Evolutionary conservation across 352 stramenopile species (phyloP), one percentile per base, ranked within the genome.

Genomic region (Phytophthora tentaculata): DNA sequence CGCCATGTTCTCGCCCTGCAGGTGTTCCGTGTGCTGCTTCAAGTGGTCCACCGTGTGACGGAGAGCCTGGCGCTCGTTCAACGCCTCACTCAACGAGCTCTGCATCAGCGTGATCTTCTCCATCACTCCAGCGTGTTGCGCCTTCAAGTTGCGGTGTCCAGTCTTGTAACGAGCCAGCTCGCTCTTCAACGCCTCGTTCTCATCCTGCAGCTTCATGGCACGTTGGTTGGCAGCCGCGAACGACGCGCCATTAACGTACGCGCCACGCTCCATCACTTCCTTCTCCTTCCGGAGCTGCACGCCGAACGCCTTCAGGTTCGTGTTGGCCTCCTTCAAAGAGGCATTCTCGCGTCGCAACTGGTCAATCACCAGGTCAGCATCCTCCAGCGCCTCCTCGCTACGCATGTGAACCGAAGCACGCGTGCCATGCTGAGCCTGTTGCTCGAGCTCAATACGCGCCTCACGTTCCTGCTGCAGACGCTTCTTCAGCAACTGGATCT

Each of bases 401-500:
- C 84, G 86, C 64, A 94, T 90, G 73, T 91, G 77, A 60, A 94
- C 88, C 12, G 86, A 94, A 44, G 84, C 75, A 45, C 86, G 86
- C 50, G 62, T 84, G 43, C 85, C 84, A 24, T 79, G 63, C 49
- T 88, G 80, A 19, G 81, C 79, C 60, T 90, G 79, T 51, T 91
- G 84, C 75, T 94, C 86, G 16, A 94, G 77, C 56, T 94, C 86
- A 67, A 92, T 85, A 51, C 90, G 87, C 20, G 90, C 90, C 60
- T 97, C 83, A 39, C 86, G 83, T 67, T 97, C 95, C 64, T 98
- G 89, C 55, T 97, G 78, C 39, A 99, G 72, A 44, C 97, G 94
- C 56, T 88, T 85, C 82, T 98, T 96, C 22, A 98, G 77, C 52
- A 96, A 65, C 55, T 91, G 83, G 53, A 99, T 96, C 76, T 98